phyloP scores from a whole-genome alignment of 176 grass and related monocot genomes.

The Oryza meyeriana region DNA sequence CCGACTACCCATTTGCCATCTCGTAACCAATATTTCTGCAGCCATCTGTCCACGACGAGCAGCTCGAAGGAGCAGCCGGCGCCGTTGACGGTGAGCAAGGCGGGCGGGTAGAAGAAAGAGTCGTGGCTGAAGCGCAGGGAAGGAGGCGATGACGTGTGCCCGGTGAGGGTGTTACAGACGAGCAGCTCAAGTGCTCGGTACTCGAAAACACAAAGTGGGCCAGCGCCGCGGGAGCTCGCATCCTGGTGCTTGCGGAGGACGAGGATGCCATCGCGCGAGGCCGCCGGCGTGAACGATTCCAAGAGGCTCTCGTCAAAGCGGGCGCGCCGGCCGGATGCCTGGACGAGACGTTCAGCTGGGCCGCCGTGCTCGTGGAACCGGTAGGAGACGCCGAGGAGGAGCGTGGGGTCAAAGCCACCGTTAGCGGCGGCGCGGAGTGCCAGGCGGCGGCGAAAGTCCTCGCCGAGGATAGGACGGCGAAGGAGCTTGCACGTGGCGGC shows the following conservation, averaged over 20 bases:
- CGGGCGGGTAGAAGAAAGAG: not conserved
- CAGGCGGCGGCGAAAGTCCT: not conserved
- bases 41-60: not conserved
- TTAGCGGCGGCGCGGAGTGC: not conserved
- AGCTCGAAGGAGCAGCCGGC: not conserved
- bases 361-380: too few relatives aligned
- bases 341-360: not conserved
- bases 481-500: conserved; percentile 9
- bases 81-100: conserved; percentile 6
- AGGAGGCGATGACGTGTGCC: not conserved
- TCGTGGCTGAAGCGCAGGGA: not conserved
- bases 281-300: not conserved
- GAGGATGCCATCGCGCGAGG: not conserved
- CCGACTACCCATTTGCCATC: not conserved
- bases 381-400: conserved; percentile 23
- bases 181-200: too few relatives aligned
- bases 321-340: not conserved
- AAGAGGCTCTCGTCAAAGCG: not conserved
- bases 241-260: too few relatives aligned
- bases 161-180: not conserved
- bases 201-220: too few relatives aligned
- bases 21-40: not conserved
- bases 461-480: conserved; percentile 11
- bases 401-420: not conserved
- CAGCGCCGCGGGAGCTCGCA: too few relatives aligned